A percentile compares a stretch with the other conserved stretches of the same genome.
phyloP scores from a whole-genome alignment of 176 grass and related monocot species.

The Miscanthus lutarioriparius region DNA sequence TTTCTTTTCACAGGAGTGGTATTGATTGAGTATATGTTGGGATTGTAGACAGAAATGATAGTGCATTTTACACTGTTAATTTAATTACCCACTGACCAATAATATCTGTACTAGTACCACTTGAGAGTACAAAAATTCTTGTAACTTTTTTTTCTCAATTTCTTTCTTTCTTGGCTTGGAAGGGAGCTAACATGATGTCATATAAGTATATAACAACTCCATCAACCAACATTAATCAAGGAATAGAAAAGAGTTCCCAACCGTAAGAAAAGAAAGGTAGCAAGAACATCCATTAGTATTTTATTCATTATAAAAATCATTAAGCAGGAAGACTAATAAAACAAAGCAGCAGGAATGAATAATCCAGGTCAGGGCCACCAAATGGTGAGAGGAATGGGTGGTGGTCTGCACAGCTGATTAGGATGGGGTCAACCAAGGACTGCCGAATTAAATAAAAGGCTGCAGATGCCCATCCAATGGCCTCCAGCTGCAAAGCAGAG shows the following conservation, averaged over 20 bases:
- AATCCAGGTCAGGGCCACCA: conserved; percentile 23
- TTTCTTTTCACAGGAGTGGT: conserved; percentile 32
- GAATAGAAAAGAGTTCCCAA: conserved; percentile 7
- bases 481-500: conserved; percentile 48
- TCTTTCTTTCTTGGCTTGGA: conserved; percentile 36
- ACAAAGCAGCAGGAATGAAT: not conserved
- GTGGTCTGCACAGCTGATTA: conserved; percentile 44
- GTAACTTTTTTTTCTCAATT: not conserved
- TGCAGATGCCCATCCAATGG: conserved; percentile 28
- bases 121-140: not conserved
- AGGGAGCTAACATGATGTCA: conserved; percentile 31
- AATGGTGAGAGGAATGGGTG: conserved; percentile 41
- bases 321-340: not conserved
- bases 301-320: not conserved
- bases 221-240: not conserved
- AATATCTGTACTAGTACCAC: not conserved
- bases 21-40: conserved; percentile 34
- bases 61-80: conserved; percentile 18
- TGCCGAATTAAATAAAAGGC: conserved; percentile 28
- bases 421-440: conserved; percentile 44
- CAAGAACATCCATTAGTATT: not conserved
- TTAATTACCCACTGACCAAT: conserved; percentile 30
- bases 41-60: conserved; percentile 45
- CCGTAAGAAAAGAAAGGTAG: not conserved
- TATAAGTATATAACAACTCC: not conserved